A percentile compares a stretch with the other conserved stretches of the same genome.
Evolutionary conservation across 345 rosid genomes (phyloP).

Genomic region (Euphorbia lathyris): DNA sequence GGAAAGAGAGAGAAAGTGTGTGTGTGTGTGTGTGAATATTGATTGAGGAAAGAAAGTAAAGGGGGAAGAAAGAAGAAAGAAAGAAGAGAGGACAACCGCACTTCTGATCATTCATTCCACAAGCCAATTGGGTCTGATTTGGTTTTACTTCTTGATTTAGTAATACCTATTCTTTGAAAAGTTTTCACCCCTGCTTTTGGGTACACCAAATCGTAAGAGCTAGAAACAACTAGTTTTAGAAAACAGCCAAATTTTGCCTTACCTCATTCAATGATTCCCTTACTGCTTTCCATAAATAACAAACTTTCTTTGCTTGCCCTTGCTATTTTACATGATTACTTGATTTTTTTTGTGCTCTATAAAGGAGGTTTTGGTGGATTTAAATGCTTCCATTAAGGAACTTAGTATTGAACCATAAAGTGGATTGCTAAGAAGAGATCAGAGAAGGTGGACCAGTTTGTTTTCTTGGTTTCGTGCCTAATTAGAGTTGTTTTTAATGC

Average conservation of each 20-base stretch:
- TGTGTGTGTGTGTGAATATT: no score
- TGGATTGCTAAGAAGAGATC: conserved; percentile 23
- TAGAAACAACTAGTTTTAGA: conserved; percentile 24
- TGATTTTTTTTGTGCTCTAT: conserved; percentile 24
- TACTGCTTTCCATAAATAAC: conserved; percentile 35
- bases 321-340: conserved; percentile 45
- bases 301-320: conserved; percentile 41
- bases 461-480: conserved; percentile 17
- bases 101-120: conserved; percentile 55
- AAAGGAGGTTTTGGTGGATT: no score
- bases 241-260: conserved; percentile 33
- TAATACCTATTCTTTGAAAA: conserved; percentile 25
- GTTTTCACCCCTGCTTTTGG: conserved; percentile 38
- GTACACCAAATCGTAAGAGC: conserved; percentile 28
- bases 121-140: conserved; percentile 40
- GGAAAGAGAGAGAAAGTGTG: conserved; percentile 19
- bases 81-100: conserved; percentile 20
- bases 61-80: conserved; percentile 14
- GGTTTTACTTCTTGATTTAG: conserved; percentile 22
- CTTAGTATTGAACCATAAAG: conserved; percentile 24
- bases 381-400: conserved; percentile 8
- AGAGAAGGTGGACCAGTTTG: conserved; percentile 28
- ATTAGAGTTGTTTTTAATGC: conserved; percentile 14
- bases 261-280: conserved; percentile 53
- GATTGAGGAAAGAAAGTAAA: conserved; percentile 2